A percentile compares a stretch with the other conserved stretches of the same genome.
These are phyloP conservation scores for Chlorella sp. DNA, from an alignment of 139 green algal genomes.

Conservation along the genomic window DNA sequence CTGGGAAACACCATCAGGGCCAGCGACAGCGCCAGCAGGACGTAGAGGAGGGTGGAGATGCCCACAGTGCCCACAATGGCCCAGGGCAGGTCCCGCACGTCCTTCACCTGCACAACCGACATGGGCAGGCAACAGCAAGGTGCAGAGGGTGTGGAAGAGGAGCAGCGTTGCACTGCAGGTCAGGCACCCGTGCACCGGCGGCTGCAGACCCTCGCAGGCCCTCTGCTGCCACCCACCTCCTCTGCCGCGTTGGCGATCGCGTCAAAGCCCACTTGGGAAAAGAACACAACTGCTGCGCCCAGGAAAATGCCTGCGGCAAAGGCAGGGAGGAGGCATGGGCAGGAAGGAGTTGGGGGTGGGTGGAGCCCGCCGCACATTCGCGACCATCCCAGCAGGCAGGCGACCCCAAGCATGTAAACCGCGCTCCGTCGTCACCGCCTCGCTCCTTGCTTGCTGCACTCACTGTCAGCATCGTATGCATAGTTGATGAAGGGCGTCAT, in stretches of 20 bases:
- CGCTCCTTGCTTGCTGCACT: not conserved
- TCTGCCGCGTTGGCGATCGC: slow-evolving; percentile 47
- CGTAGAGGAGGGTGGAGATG: slow-evolving; percentile 21
- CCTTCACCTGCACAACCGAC: slow-evolving; percentile 12
- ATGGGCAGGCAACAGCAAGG: not conserved
- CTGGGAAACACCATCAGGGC: slow-evolving; percentile 19
- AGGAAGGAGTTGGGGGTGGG: no score
- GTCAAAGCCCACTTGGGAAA: slow-evolving; percentile 38
- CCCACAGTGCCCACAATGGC: slow-evolving; percentile 42
- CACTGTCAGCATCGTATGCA: slow-evolving; percentile 8
- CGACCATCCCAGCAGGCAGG: no score
- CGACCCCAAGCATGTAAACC: no score
- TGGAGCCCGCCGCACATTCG: not conserved
- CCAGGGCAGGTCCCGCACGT: slow-evolving; percentile 17
- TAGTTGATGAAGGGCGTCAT: not conserved
- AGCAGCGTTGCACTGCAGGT: no score
- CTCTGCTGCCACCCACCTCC: slow-evolving; percentile 18
- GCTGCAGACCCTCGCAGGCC: not conserved
- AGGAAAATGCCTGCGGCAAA: slow-evolving; percentile 1
- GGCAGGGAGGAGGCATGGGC: no score
- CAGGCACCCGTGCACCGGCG: no score
- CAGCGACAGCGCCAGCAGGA: slow-evolving; percentile 25
- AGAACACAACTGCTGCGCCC: slow-evolving; percentile 15
- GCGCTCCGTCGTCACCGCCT: no score
- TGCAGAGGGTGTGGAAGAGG: no score